Conservation (phyloP, 805 yeast genomes). For the Lachancea meyersii region DNA sequence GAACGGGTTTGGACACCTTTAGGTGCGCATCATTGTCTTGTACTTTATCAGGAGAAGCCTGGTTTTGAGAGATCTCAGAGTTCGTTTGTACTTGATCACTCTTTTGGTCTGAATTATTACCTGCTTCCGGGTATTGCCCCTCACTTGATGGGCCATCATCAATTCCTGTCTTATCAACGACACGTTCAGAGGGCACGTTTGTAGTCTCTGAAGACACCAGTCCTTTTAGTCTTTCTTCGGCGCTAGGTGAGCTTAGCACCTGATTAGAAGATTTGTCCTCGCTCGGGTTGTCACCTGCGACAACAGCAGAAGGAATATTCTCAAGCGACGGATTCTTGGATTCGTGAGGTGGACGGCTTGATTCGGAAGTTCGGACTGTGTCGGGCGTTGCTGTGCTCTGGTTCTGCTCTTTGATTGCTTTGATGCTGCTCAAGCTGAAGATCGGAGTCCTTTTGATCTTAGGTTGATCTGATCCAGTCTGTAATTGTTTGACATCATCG, state of each 20-base stretch:
- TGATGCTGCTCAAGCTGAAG: constrained; percentile 20
- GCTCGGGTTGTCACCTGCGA: background rate
- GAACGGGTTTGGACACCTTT: background rate
- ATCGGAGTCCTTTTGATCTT: constrained; percentile 18
- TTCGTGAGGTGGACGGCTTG: too few species aligned
- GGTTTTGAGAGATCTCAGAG: constrained; percentile 8
- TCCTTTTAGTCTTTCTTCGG: background rate
- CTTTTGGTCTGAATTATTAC: background rate
- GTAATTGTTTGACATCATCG: constrained; percentile 8
- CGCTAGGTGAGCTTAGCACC: background rate
- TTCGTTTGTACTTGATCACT: background rate
- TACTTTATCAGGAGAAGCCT: too few species aligned
- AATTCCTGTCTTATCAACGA: background rate
- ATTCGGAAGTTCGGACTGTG: too few species aligned
- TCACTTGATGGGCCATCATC: background rate
- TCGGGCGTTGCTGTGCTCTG: background rate
- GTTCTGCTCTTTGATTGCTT: constrained; percentile 2
- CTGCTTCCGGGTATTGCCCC: background rate
- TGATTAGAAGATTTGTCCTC: background rate
- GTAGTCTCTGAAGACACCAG: background rate
- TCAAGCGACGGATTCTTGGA: too few species aligned
- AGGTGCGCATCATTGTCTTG: background rate
- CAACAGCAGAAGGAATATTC: background rate
- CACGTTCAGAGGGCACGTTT: background rate
- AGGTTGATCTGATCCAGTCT: constrained; percentile 3